Evolutionary conservation across 31 red algal genomes (phyloP), one percentile per base, ranked within the genome.

Genomic region (Endocladia muricata): DNA sequence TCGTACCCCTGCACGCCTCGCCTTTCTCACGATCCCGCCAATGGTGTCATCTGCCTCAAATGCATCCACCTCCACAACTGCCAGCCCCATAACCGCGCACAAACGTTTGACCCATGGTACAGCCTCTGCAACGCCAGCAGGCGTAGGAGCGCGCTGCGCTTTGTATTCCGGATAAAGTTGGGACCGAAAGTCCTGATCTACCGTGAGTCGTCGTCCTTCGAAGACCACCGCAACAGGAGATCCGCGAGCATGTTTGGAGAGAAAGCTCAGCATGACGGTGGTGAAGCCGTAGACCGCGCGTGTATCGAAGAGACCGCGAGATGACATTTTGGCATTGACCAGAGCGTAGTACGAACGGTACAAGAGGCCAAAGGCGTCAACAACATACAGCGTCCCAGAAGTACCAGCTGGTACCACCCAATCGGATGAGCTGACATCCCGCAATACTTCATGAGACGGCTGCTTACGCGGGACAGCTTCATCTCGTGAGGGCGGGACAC

Each of bases 1-100:
- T 17, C 37, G 38, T 17, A 72, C 28, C 42, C 68, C 72, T 40
- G 31, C 65, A 2, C 13, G 0, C 4, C 41, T 40, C 19, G 84
- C 84, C n/a, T 59, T 41, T 8, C 9, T 42, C 0, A 55, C 58
- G 26, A 94, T 67, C 13, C 78, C 43, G 1, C 68, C 91, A 58
- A 94, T 89, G 21, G 82, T 66, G 43, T 94, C 91, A 57, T 94
- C 91, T 36, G 85, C 91, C 71, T 94, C 91, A 33, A 67, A 84
- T 68, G 32, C 56, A 38, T 60, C 79, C 21, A 89, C 61, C 76
- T 89, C 79, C 25, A 89, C 37, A 19, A 64, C 23, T 4, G 68
- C 33, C 25, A 89, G 34, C 33, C 79, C 79, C 44, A 89, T 37
- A 31, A 48, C 57, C 25, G 55, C 34, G 9, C 74, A 29, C n/a